Evolutionary conservation across 179 eudicot species (phyloP), one percentile per base, ranked within the genome.

Genomic region (Carnegiea gigantea): DNA sequence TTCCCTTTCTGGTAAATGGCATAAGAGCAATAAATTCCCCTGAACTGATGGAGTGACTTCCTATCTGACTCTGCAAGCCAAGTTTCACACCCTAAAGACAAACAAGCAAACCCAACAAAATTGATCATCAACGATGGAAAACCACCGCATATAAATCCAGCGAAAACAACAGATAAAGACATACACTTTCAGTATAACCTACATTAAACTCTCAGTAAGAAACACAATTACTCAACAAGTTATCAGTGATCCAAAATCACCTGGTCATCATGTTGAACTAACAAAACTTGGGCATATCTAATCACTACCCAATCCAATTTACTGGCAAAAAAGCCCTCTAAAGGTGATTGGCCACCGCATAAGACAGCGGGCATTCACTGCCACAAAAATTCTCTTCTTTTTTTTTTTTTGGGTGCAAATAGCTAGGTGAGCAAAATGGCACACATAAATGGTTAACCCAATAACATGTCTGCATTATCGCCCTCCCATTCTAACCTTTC

Each of bases 1-100:
- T 78, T 54, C 76, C 80, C 88, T 90, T 96, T 86, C 91, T 96
- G 28, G 85, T 80, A 84, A 87, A 94, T 18, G 99, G 98, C 79
- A 96, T 86, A 65, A 94, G 83, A 82, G 95, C 94, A 14, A 96
- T 65, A 84, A 94, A 96, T 5, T 92, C 99, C 49, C 88, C 91
- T 18, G 81, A 46, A 24, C 77, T 81, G 44, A 87, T 84, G 60
- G 80, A 70, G 77, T 87, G 87, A 77, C 90, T 87, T 78, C 90
- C 90, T 82, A 96, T 82, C 79, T 62, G 85, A 78, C 87, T 90
- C 86, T 88, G 83, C 89, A 90, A 79, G 67, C 85, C 84, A 86
- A 94, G 77, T 79, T 96, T 96, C 82, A 67, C 82, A 80, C 97
- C 97, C 99, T 94, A 84, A 28, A 23, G 28, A 60, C 20, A 46